These are phyloP conservation scores for Suillus bovinus DNA, from an alignment of 768 basidiomycete species.

Conservation along the genomic window DNA sequence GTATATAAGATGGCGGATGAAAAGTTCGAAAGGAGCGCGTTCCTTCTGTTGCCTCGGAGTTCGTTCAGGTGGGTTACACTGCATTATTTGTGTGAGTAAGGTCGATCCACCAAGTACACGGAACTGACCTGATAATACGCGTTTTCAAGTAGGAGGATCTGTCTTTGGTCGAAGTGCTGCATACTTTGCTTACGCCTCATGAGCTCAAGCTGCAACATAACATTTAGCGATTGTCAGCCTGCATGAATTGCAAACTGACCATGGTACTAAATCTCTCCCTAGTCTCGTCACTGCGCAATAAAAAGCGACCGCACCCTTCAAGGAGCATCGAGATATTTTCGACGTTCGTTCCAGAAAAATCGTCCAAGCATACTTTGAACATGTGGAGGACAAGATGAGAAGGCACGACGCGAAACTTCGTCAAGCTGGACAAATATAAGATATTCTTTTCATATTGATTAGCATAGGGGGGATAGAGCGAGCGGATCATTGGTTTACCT, in stretches of 20 bases:
- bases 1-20: conserved; percentile 92
- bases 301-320: conserved; percentile 92
- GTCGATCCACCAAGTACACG: conserved; percentile 2
- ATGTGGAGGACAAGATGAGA: conserved; percentile 91
- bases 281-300: conserved; percentile 87
- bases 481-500: conserved; percentile 46
- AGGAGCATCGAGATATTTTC: conserved; percentile 90
- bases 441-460: conserved; percentile 63
- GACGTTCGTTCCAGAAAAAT: conserved; percentile 89
- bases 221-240: neutral
- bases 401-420: conserved; percentile 94
- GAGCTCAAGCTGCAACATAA: conserved; percentile 70
- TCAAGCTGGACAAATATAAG: conserved; percentile 83
- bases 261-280: conserved; percentile 83
- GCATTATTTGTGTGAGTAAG: conserved; percentile 12
- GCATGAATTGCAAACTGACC: conserved; percentile 45
- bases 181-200: conserved; percentile 94
- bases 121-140: conserved; percentile 89
- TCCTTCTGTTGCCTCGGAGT: conserved; percentile 83
- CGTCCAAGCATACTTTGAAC: conserved; percentile 96
- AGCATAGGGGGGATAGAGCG: neutral
- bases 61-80: conserved; percentile 98
- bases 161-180: conserved; percentile 91
- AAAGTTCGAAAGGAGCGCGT: conserved; percentile 85
- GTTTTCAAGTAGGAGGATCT: conserved; percentile 89